phyloP scores from a whole-genome alignment of 2,329 filamentous ascomycete species.

The Talaromyces sp. region DNA sequence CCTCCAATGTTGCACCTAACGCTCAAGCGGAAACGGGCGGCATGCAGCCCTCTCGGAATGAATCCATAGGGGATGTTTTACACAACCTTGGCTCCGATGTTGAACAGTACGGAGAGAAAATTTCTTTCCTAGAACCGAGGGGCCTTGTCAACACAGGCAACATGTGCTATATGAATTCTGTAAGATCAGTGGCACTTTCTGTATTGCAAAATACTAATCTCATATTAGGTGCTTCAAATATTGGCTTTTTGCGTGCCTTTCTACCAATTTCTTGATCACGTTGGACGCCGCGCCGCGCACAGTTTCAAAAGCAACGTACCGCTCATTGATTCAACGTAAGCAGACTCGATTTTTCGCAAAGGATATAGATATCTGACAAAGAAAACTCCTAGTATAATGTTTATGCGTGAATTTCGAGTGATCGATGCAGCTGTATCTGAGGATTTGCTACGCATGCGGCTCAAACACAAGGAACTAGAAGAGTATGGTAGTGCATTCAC shows the following conservation, averaged over 20 bases:
- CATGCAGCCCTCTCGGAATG: slow-evolving; percentile 44
- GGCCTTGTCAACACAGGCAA: slow-evolving; percentile 96
- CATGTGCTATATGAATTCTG: slow-evolving; percentile 99
- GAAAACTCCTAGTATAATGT: slow-evolving; percentile 66
- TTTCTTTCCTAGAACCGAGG: slow-evolving; percentile 83
- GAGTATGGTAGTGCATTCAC: slow-evolving; percentile 86
- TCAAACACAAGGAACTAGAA: slow-evolving; percentile 81
- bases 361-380: slow-evolving; percentile 12
- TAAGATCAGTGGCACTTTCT: slow-evolving; percentile 45
- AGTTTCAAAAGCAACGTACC: slow-evolving; percentile 95
- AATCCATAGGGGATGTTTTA: slow-evolving; percentile 71
- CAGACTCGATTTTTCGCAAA: slow-evolving; percentile 14
- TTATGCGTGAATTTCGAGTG: slow-evolving; percentile 84
- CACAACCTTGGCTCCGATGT: slow-evolving; percentile 63
- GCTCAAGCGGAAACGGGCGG: slow-evolving; percentile 31
- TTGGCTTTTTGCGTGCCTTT: slow-evolving; percentile 91
- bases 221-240: slow-evolving; percentile 77
- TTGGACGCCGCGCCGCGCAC: slow-evolving; percentile 75
- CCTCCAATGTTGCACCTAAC: slow-evolving; percentile 22
- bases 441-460: slow-evolving; percentile 64
- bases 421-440: slow-evolving; percentile 71
- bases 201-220: slow-evolving; percentile 17
- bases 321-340: slow-evolving; percentile 86
- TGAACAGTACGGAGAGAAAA: slow-evolving; percentile 51
- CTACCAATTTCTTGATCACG: slow-evolving; percentile 84